phyloP scores from a whole-genome alignment of 2,329 filamentous ascomycete species.

The Nectriaceae sp. region DNA sequence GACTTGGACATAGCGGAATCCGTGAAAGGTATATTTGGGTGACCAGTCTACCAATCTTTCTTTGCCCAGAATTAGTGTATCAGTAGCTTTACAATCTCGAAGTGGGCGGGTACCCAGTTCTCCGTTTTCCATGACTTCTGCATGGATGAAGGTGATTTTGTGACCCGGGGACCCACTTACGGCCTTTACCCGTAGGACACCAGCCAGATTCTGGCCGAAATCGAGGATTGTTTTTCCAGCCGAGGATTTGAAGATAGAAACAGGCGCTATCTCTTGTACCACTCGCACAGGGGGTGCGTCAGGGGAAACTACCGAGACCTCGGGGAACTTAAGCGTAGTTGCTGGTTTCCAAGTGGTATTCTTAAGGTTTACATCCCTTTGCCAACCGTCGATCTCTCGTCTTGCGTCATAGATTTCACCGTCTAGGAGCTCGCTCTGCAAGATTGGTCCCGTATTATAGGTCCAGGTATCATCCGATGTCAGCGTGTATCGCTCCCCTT shows the following conservation, averaged over 20 bases:
- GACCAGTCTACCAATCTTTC: conserved; percentile 38
- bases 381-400: conserved; percentile 24
- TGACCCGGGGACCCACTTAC: conserved; percentile 39
- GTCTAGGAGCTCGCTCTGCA: conserved; percentile 49
- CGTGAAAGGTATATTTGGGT: conserved; percentile 54
- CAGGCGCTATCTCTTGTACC: conserved; percentile 31
- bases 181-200: conserved; percentile 43
- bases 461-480: conserved; percentile 43
- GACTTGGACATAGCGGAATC: conserved; percentile 53
- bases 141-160: conserved; percentile 48
- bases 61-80: conserved; percentile 38
- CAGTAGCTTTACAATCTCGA: conserved; percentile 42
- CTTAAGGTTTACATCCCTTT: neutral
- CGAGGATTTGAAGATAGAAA: conserved; percentile 34
- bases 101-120: conserved; percentile 43
- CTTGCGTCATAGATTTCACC: conserved; percentile 52
- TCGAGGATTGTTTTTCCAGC: conserved; percentile 49
- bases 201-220: conserved; percentile 61
- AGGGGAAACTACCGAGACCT: conserved; percentile 29
- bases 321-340: conserved; percentile 10
- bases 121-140: conserved; percentile 56
- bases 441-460: conserved; percentile 34
- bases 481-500: conserved; percentile 31
- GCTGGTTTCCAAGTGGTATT: conserved; percentile 16
- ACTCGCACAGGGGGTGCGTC: conserved; percentile 47